Evolutionary conservation across 768 basidiomycete species (phyloP), one percentile per base, ranked within the genome.

Genomic region (Coprinopsis strossmayeri): DNA sequence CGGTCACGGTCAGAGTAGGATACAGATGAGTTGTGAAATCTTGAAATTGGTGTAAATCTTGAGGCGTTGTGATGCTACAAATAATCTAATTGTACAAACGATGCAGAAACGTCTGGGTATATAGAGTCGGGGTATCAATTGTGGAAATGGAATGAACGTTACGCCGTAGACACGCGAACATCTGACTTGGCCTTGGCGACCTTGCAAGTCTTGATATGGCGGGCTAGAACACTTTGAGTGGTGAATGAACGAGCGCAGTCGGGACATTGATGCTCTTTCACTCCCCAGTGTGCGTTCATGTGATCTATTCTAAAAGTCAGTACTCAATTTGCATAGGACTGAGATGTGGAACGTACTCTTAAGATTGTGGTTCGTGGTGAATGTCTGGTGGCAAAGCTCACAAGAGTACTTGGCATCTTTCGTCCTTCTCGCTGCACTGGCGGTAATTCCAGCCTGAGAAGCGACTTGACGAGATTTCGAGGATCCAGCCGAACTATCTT

Each of bases 281-380:
- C 45, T 7, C 52, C 54, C 20, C 50, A 49, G 48, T 57, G 54
- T 1, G 42, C 52, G 12, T 55, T 55, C 37, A 48, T 46, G 30
- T 57, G 56, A 17, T 49, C 55, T 57, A 10, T 13, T 26, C 17
- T 30, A 21, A 13, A 45, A 32, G 13, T 54, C 13, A 51, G 40
- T 5, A 18, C 27, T 26, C 3, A 38, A 44, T 18, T 18, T 26
- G 43, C 35, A 26, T 45, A 11, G 26, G 39, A 27, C 42, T 3
- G 30, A 13, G 17, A 43, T 38, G 35, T 10, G 17, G 17, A 5
- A 55, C 62, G 49, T 35, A 64, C 63, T 61, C 38, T 56, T 56
- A 5, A 62, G 42, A 24, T 63, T 63, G 34, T 61, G 60, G 10
- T 61, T 61, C 2, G 61, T 53, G 0, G 64, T 64, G 35, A 65